Conservation (phyloP, 2,329 filamentous ascomycete species). For the Trichoderma sp. region DNA sequence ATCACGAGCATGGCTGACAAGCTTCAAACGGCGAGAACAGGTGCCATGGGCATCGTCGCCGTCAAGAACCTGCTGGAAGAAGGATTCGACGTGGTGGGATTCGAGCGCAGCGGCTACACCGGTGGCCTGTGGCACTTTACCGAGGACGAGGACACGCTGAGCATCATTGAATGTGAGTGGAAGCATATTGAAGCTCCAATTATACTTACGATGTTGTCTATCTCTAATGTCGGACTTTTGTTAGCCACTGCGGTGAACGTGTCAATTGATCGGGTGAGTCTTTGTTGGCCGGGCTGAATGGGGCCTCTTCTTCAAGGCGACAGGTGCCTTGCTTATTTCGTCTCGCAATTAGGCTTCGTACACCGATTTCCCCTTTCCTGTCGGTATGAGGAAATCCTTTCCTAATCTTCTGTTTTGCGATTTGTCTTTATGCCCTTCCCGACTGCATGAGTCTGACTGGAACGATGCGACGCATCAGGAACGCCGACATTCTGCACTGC, state of each 20-base stretch:
- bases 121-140: slow-evolving; percentile 50
- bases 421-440: background rate
- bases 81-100: slow-evolving; percentile 48
- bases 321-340: background rate
- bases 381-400: slow-evolving; percentile 28
- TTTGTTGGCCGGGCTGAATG: background rate
- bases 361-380: slow-evolving; percentile 43
- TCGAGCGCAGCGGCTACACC: slow-evolving; percentile 46
- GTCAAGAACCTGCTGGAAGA: slow-evolving; percentile 50
- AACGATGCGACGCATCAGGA: slow-evolving; percentile 21
- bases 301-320: background rate
- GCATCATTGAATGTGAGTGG: slow-evolving; percentile 40
- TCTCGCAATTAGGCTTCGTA: slow-evolving; percentile 8
- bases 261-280: slow-evolving; percentile 31
- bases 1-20: background rate
- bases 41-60: slow-evolving; percentile 44
- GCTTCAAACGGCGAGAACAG: slow-evolving; percentile 29
- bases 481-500: slow-evolving; percentile 34
- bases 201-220: too few relatives aligned
- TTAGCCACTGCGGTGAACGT: slow-evolving; percentile 37
- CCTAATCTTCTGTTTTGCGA: background rate
- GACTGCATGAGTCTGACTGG: background rate
- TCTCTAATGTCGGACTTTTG: background rate
- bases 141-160: slow-evolving; percentile 40
- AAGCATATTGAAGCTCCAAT: background rate